These are phyloP conservation scores for Lobosporangium transversale DNA, from an alignment of 192 early-diverging fungal species.

Conservation along the genomic window DNA sequence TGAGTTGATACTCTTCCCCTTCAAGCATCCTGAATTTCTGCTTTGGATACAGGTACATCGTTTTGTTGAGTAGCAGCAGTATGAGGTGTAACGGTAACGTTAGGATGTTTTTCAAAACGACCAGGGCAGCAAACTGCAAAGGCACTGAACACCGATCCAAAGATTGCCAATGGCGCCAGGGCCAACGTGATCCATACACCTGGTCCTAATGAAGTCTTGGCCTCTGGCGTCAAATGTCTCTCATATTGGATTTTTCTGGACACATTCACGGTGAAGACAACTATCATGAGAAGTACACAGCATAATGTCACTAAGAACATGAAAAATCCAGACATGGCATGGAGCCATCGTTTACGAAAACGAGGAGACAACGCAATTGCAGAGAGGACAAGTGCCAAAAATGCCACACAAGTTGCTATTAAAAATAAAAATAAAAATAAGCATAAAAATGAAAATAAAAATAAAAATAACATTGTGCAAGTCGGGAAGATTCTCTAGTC, in stretches of 20 bases:
- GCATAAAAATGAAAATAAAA: too few species aligned
- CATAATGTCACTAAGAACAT: constrained; percentile 24
- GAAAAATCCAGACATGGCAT: constrained; percentile 18
- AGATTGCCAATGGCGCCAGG: constrained; percentile 29
- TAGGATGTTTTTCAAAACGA: constrained; percentile 9
- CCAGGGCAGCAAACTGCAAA: constrained; percentile 40
- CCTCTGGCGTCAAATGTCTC: constrained; percentile 2
- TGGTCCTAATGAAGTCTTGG: constrained; percentile 16
- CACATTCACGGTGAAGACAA: constrained; percentile 26
- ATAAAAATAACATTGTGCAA: too few species aligned
- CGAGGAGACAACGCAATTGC: constrained; percentile 16
- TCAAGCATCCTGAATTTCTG: background rate
- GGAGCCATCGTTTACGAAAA: constrained; percentile 39
- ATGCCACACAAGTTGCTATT: constrained; percentile 32
- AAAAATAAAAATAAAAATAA: background rate
- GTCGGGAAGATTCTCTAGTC: too few species aligned
- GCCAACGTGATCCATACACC: constrained; percentile 40
- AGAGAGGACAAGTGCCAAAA: constrained; percentile 25
- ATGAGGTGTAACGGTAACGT: too few species aligned
- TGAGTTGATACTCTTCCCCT: too few species aligned
- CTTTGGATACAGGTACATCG: background rate
- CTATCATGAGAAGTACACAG: constrained; percentile 30
- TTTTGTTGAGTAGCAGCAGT: too few species aligned
- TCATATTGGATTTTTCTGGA: constrained; percentile 40
- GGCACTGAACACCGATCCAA: constrained; percentile 24